Evolutionary conservation across 192 early-diverging fungal genomes (phyloP), one percentile per base, ranked within the genome.

Genomic region (Powellomyces hirtus): DNA sequence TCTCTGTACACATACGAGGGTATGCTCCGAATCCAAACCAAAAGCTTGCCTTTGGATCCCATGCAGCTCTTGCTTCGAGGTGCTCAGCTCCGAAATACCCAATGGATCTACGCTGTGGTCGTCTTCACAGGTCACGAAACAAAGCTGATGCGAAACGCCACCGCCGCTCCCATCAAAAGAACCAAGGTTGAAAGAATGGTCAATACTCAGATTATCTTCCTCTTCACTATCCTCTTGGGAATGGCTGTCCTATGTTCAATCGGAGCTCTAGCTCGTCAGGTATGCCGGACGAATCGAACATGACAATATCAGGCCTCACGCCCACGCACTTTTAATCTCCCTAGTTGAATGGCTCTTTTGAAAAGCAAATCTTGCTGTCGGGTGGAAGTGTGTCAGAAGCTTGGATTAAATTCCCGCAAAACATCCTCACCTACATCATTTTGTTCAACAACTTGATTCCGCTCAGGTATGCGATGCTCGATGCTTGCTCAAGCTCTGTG

Each of bases 371-470:
- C 60, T 56, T 79, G 4, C 38, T 10, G 36, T 45, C 22, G 35
- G 36, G 26, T 29, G 53, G 27, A 4, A 56, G 27, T 27, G 5
- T 2, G 0, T 44, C 36, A 1, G 46, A 53, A 18, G 20, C 59
- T 14, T 62, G 60, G 61, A 34, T 30, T 14, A 24, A 22, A 38
- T 63, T 71, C 20, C 59, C 69, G 2, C 33, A 34, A 11, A 93
- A 95, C 78, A 93, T 96, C 60, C 78, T 98, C 68, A 99, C 97
- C 20, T 99, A 94, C 75, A 89, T 99, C 75, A 94, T 99, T 80
- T 80, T 99, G 45, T 99, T 93, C 86, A 99, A 99, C 85, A 98
- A 95, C 78, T 84, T 99, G 80, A 99, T 99, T 81, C 97, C 97
- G 29, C 94, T 99, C 73, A 91, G 86, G 85, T 89, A 78, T n/a